Percentiles rank a stretch among this genome's conserved stretches.
Conservation (phyloP, 192 early-diverging fungal genomes). For the Piromyces finnis region DNA sequence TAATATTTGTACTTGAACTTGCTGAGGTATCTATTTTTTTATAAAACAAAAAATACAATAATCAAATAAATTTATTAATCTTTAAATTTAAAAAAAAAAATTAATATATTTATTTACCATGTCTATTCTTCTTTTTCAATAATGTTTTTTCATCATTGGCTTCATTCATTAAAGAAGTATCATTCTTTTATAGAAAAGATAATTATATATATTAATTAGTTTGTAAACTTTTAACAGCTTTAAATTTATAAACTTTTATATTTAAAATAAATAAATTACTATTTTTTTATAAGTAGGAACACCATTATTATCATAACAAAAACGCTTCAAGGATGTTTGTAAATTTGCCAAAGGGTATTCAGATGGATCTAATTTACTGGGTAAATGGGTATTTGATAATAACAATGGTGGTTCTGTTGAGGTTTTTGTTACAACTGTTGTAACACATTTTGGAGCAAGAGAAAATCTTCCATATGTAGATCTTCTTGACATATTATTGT, state of each 20-base stretch:
- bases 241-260: no score
- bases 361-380: constrained; percentile 31
- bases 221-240: no score
- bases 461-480: not conserved
- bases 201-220: no score
- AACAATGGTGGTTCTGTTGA: not conserved
- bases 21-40: not conserved
- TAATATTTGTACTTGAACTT: not conserved
- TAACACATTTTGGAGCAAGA: not conserved
- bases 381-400: not conserved
- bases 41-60: no score
- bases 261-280: no score
- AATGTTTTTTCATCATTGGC: not conserved
- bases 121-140: not conserved
- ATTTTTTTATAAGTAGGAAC: constrained; percentile 47
- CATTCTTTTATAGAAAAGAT: not conserved
- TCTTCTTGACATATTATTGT: not conserved
- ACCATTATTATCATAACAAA: constrained; percentile 63
- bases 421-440: not conserved
- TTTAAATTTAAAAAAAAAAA: no score
- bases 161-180: not conserved
- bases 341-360: constrained; percentile 54
- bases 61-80: no score
- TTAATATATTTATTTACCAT: not conserved
- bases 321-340: constrained; percentile 54